Evolutionary conservation across 306 rosid genomes (phyloP).

Genomic region (Medicago lupulina): DNA sequence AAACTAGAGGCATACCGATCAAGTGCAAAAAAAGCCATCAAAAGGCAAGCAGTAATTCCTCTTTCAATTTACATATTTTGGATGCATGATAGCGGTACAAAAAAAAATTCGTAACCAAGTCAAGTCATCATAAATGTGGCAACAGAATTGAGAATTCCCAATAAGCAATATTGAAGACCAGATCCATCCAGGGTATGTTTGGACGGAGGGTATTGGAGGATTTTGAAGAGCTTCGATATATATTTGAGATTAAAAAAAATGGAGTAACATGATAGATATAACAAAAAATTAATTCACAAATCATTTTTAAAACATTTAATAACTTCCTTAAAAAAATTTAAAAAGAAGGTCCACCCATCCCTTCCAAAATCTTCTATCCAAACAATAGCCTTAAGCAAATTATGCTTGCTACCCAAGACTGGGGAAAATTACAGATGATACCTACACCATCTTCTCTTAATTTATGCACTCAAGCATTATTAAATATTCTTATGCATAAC

Average conservation of each 20-base stretch:
- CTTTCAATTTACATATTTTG: constrained; percentile 10
- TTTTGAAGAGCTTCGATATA: no score
- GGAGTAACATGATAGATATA: no score
- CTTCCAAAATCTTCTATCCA: no score
- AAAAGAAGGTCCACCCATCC: no score
- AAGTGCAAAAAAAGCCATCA: constrained; percentile 9
- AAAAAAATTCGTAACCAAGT: constrained; percentile 13
- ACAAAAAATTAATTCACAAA: no score
- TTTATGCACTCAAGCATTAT: neutral
- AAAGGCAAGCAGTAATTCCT: neutral
- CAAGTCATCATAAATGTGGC: constrained; percentile 7
- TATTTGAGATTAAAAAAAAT: no score
- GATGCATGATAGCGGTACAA: constrained; percentile 26
- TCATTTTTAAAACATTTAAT: no score
- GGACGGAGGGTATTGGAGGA: no score
- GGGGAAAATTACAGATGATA: neutral
- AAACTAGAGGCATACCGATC: constrained; percentile 20
- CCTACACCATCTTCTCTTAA: neutral
- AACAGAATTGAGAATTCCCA: neutral
- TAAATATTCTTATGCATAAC: neutral
- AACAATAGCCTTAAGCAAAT: no score
- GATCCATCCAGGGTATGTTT: neutral
- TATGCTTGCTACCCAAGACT: neutral
- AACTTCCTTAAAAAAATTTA: no score
- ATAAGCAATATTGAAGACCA: constrained; percentile 24